Conservation (phyloP, 768 basidiomycete genomes). For the Phanerodontia chrysosporium region DNA sequence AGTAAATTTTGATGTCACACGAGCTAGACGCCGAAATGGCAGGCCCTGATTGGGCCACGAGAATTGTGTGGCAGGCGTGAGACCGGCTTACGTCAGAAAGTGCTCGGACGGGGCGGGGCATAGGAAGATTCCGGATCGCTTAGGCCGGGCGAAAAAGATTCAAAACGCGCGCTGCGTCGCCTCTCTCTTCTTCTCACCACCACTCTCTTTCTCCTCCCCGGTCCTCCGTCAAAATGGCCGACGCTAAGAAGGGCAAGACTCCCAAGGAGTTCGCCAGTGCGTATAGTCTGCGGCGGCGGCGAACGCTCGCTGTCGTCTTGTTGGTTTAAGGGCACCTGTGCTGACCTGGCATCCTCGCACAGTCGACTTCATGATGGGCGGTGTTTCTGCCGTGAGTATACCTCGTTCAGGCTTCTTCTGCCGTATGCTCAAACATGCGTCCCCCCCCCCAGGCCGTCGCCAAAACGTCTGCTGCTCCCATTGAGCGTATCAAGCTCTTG, state of each 20-base stretch:
- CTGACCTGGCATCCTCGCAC: conserved; percentile 30
- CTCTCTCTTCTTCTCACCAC: conserved; percentile 51
- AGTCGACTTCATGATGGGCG: conserved; percentile 97
- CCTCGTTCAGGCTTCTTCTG: not conserved
- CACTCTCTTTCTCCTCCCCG: conserved; percentile 40
- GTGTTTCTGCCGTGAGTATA: conserved; percentile 79
- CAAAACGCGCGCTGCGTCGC: conserved; percentile 33
- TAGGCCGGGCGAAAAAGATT: conserved; percentile 17
- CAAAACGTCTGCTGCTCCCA: conserved; percentile 98
- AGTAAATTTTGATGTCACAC: conserved; percentile 7
- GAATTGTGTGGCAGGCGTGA: not conserved
- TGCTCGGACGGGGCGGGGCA: conserved; percentile 14
- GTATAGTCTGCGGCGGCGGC: conserved; percentile 24
- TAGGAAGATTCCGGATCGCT: conserved; percentile 19
- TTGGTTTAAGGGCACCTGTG: conserved; percentile 11
- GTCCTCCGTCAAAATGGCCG: conserved; percentile 68
- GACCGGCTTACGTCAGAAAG: not conserved
- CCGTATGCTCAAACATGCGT: conserved; percentile 18
- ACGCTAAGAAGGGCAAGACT: conserved; percentile 78
- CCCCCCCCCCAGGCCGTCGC: conserved; percentile 73
- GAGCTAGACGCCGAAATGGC: conserved; percentile 5
- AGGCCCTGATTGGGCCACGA: conserved; percentile 4
- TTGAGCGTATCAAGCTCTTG: conserved; percentile 98
- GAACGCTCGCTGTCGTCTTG: not conserved
- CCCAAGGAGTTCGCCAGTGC: conserved; percentile 87